phyloP scores from a whole-genome alignment of 768 basidiomycete genomes.

The Amanita phalloides region DNA sequence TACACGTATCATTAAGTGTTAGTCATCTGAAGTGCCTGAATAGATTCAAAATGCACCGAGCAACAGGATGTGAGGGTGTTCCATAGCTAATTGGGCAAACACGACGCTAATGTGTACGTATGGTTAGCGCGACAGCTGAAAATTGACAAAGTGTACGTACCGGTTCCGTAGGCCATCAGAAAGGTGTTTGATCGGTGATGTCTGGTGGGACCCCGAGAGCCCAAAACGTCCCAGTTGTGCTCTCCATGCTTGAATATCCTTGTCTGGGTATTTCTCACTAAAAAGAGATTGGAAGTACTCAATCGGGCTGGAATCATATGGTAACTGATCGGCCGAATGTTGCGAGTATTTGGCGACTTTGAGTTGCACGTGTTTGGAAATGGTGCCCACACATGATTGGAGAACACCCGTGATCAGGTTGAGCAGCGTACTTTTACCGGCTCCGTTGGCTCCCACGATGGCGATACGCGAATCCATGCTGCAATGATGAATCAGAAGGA shows the following conservation, averaged over 20 bases:
- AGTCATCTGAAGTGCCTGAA: conserved; percentile 2
- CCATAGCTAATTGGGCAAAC: conserved; percentile 94
- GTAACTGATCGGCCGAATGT: conserved; percentile 96
- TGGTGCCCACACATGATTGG: conserved; percentile 73
- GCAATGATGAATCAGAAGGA: conserved; percentile 47
- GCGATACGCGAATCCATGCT: conserved; percentile 89
- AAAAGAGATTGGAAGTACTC: conserved; percentile 90
- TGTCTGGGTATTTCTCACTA: conserved; percentile 80
- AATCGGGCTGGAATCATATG: conserved; percentile 83
- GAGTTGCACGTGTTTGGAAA: conserved; percentile 81
- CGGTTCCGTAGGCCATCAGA: conserved; percentile 96
- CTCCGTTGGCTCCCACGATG: conserved; percentile 88
- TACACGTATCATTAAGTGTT: conserved; percentile 5
- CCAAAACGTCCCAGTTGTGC: conserved; percentile 94
- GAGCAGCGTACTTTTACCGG: conserved; percentile 86
- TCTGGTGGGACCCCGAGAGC: conserved; percentile 89
- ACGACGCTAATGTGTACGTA: conserved; percentile 53
- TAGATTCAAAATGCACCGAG: conserved; percentile 39
- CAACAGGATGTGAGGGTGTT: conserved; percentile 90
- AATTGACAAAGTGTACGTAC: conserved; percentile 25
- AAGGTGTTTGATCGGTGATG: conserved; percentile 84
- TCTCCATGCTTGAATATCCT: conserved; percentile 89
- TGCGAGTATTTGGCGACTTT: conserved; percentile 99
- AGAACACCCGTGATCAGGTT: conserved; percentile 80
- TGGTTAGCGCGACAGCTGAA: conserved; percentile 3